Evolutionary conservation across 2,329 filamentous ascomycete species (phyloP).

Genomic region (Zymoseptoria passerinii): DNA sequence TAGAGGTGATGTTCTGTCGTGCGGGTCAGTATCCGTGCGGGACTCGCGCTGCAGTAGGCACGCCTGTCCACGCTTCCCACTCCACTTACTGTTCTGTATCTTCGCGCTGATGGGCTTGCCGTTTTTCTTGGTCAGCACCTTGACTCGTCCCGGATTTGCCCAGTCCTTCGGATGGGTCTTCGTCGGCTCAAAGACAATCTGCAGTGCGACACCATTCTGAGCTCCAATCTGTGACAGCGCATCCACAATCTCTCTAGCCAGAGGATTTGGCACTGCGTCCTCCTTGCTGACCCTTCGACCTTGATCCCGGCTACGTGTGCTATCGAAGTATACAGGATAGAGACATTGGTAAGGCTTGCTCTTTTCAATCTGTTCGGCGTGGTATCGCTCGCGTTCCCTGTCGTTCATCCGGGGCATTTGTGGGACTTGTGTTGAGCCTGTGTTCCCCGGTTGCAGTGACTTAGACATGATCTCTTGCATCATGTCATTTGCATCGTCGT

Average conservation of each 20-base stretch:
- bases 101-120: conserved; percentile 41
- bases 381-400: conserved; percentile 24
- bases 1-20: conserved; percentile 79
- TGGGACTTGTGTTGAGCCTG: conserved; percentile 8
- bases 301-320: conserved; percentile 60
- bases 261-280: conserved; percentile 72
- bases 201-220: conserved; percentile 40
- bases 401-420: conserved; percentile 25
- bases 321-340: conserved; percentile 95
- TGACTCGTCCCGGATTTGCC: conserved; percentile 88
- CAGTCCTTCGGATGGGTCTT: conserved; percentile 95
- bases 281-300: conserved; percentile 68
- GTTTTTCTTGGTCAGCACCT: conserved; percentile 62
- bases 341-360: conserved; percentile 77
- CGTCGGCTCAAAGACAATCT: conserved; percentile 76
- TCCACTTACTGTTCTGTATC: conserved; percentile 55
- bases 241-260: conserved; percentile 81
- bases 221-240: conserved; percentile 60
- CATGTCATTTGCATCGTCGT: conserved; percentile 7
- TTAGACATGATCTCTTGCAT: conserved; percentile 21
- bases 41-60: not conserved
- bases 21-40: conserved; percentile 3
- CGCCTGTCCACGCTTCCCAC: no score
- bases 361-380: conserved; percentile 44
- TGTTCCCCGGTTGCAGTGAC: conserved; percentile 23